Evolutionary conservation across 331 rosid species (phyloP).

Genomic region (Acacia concinna): DNA sequence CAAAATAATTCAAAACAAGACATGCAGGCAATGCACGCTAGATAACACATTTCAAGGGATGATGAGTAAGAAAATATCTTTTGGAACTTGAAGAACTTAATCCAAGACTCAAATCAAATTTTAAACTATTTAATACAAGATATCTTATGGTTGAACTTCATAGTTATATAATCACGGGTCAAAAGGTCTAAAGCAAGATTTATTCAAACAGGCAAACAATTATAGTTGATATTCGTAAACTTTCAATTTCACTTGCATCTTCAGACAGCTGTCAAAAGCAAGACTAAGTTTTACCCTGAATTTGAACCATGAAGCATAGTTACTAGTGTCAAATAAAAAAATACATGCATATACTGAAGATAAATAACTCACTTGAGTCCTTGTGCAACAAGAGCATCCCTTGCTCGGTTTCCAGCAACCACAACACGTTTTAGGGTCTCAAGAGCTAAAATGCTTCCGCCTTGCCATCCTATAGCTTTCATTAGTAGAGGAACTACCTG

Average conservation of each 20-base stretch:
- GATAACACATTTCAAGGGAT: neutral
- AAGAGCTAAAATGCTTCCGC: conserved; percentile 98
- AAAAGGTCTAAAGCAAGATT: conserved; percentile 1
- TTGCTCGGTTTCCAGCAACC: conserved; percentile 99
- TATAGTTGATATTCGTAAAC: neutral
- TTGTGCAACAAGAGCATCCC: conserved; percentile 99
- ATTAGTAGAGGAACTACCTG: conserved; percentile 97
- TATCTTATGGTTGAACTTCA: conserved; percentile 12
- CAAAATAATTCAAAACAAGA: neutral
- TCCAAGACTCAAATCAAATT: neutral
- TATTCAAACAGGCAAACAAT: conserved; percentile 1
- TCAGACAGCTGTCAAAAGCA: conserved; percentile 19
- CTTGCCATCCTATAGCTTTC: conserved; percentile 99
- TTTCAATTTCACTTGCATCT: conserved; percentile 17
- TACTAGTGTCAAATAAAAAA: neutral
- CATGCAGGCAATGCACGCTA: neutral
- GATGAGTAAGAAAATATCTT: neutral
- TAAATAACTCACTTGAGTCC: conserved; percentile 86
- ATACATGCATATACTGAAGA: neutral
- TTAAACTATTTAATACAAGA: conserved; percentile 17
- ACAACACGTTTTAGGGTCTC: conserved; percentile 99
- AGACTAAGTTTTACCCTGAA: conserved; percentile 26
- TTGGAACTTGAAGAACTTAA: neutral
- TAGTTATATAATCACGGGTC: neutral
- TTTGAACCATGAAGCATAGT: conserved; percentile 18